Base-by-base conservation (phyloP, 1,284 basidiomycete species). In the Hymenochaete sp. region DNA sequence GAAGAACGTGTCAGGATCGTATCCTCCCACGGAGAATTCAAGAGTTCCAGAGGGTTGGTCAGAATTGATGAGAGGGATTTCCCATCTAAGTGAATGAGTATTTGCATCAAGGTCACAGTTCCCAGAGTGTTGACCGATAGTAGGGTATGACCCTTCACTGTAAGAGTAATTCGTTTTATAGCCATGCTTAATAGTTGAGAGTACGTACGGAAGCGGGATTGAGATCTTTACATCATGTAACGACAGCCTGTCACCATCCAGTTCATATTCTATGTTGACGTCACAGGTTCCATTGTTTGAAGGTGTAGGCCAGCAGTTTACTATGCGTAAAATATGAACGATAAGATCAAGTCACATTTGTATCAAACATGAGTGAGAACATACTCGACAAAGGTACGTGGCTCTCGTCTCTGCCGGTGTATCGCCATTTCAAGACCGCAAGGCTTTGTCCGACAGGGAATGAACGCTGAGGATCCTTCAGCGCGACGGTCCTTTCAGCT, bases 201-300 rank as follows among this genome's bases (percentile, higher is more conserved):
- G n/a, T 28, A 75, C 84, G 60, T 64, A 90, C 76, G 93, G 92
- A 39, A 98, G 76, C 21, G 95, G 93, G 54, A 98, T 93, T 44
- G 85, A 82, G 52, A 98, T 90, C 55, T 82, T 74, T 26, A 95
- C 77, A 59, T 96, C 89, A 58, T 87, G 79, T 3, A 98, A 70
- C 0, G 78, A 75, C 46, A 95, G 65, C 49, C 76, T 77, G 53
- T 83, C 78, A 50, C 91, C 85, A 61, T 95, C 91, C 38, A 98
- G 82, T 62, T 98, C 93, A 62, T 96, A 98, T 64, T 98, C 95
- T 56, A 98, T 89, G 61, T 87, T 95, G 47, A 97, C 90, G 55
- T 96, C 92, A 55, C 83, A 89, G 1, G 82, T 83, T 21, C 91
- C 91, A 55, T 92, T 83, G 55, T 90, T 92, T 40, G 86, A 83